Evolutionary conservation across 345 rosid genomes (phyloP).

Genomic region (Aquilaria malaccensis): DNA sequence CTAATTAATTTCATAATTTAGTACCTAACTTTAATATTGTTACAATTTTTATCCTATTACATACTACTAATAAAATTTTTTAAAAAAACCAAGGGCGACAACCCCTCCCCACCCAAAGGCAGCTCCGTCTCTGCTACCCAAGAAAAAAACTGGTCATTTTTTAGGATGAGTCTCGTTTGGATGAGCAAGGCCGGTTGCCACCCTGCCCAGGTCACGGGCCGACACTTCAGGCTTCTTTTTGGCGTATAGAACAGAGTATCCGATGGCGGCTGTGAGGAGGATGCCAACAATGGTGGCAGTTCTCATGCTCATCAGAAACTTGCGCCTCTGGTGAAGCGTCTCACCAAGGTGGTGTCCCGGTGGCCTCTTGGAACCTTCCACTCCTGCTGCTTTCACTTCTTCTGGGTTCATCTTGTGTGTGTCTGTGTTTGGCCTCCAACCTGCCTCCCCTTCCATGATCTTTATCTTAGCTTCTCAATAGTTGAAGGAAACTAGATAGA

Average conservation of each 20-base stretch:
- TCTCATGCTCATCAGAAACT: conserved; percentile 46
- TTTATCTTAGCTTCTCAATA: too few species aligned
- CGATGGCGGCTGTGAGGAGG: conserved; percentile 37
- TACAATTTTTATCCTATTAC: too few species aligned
- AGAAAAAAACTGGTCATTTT: background rate
- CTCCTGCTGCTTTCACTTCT: conserved; percentile 45
- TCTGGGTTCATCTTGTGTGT: conserved; percentile 59
- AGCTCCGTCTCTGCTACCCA: too few species aligned
- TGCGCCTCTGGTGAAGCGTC: conserved; percentile 57
- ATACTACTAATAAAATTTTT: too few species aligned
- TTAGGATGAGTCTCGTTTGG: conserved; percentile 11
- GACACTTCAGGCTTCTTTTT: conserved; percentile 2
- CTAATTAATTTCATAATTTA: too few species aligned
- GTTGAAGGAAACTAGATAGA: too few species aligned
- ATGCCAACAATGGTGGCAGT: conserved; percentile 46
- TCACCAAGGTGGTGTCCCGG: conserved; percentile 49
- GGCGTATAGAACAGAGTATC: conserved; percentile 27
- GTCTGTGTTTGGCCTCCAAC: conserved; percentile 53
- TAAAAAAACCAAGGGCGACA: too few species aligned
- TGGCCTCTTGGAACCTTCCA: conserved; percentile 46
- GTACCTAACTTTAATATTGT: too few species aligned
- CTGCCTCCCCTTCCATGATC: conserved; percentile 34
- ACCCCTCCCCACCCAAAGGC: too few species aligned
- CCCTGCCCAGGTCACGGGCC: conserved; percentile 10
- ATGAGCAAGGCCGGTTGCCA: conserved; percentile 14